Conservation (phyloP, 805 yeast genomes). For the Tetrapisispora namnaoensis region DNA sequence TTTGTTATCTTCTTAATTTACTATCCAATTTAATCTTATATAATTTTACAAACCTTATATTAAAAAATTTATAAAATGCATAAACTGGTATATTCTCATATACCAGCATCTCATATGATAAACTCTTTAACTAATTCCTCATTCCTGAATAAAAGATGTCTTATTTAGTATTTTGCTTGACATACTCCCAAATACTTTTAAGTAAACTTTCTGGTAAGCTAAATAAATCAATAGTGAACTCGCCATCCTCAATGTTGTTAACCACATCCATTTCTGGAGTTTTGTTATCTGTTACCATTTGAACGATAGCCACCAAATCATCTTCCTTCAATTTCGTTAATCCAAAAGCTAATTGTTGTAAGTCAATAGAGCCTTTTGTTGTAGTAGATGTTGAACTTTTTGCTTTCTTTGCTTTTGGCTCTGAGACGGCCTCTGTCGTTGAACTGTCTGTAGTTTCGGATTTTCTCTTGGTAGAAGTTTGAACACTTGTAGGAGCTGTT, state of each 20-base stretch:
- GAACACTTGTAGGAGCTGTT: conserved; percentile 14
- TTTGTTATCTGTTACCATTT: conserved; percentile 94
- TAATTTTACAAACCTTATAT: no score
- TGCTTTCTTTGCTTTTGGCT: conserved; percentile 39
- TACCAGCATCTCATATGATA: not conserved
- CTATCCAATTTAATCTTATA: not conserved
- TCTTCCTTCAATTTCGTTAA: conserved; percentile 84
- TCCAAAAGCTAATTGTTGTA: conserved; percentile 84
- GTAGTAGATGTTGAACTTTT: conserved; percentile 32
- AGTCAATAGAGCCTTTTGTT: conserved; percentile 67
- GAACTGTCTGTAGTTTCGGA: conserved; percentile 9
- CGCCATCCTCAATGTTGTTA: conserved; percentile 93
- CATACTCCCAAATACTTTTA: conserved; percentile 92
- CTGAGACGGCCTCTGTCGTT: conserved; percentile 6
- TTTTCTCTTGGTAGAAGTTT: conserved; percentile 21
- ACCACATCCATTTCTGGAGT: conserved; percentile 93
- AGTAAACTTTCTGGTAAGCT: conserved; percentile 87
- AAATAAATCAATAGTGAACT: conserved; percentile 91
- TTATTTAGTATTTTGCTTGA: conserved; percentile 52
- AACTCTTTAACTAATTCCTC: not conserved
- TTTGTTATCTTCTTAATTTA: no score
- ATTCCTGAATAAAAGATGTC: no score
- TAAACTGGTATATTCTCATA: not conserved
- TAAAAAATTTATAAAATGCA: not conserved
- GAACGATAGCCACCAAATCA: conserved; percentile 87